Evolutionary conservation across 2,329 filamentous ascomycete genomes (phyloP).

Genomic region (Sporothrix curviconia): DNA sequence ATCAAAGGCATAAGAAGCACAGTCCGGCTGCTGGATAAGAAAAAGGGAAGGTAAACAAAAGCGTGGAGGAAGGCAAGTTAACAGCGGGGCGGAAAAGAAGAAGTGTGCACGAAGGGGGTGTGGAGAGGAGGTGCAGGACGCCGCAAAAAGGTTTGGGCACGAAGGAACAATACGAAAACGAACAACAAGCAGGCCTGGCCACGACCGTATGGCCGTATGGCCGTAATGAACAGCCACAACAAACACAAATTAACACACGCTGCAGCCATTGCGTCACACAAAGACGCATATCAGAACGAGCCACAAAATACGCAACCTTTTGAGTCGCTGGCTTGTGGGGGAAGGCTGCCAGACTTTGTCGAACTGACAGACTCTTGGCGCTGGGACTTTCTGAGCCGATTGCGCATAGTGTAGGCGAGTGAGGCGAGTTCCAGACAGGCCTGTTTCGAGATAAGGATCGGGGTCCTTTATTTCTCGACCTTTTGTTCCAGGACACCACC

Average conservation of each 20-base stretch:
- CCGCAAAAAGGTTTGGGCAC: neutral
- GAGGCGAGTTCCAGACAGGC: neutral
- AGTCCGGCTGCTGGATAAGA: neutral
- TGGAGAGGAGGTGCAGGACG: neutral
- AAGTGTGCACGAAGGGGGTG: neutral
- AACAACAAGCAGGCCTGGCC: neutral
- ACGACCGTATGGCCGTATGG: neutral
- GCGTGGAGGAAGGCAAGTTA: neutral
- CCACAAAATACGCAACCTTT: constrained; percentile 11
- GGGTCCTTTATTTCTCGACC: too few species aligned
- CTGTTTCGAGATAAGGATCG: neutral
- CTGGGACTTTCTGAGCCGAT: constrained; percentile 14
- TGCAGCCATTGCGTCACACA: neutral
- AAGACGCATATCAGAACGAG: neutral
- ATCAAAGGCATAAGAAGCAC: neutral
- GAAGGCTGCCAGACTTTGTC: constrained; percentile 7
- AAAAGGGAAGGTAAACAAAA: neutral
- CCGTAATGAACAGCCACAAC: neutral
- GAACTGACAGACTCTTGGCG: constrained; percentile 16
- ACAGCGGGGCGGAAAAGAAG: neutral
- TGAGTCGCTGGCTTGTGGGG: neutral
- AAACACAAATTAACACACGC: neutral
- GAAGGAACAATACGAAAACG: neutral
- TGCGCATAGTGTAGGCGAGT: constrained; percentile 16
- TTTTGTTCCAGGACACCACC: too few species aligned